Base-by-base conservation (phyloP, 257 asterid species). In the Gentiana straminea region DNA sequence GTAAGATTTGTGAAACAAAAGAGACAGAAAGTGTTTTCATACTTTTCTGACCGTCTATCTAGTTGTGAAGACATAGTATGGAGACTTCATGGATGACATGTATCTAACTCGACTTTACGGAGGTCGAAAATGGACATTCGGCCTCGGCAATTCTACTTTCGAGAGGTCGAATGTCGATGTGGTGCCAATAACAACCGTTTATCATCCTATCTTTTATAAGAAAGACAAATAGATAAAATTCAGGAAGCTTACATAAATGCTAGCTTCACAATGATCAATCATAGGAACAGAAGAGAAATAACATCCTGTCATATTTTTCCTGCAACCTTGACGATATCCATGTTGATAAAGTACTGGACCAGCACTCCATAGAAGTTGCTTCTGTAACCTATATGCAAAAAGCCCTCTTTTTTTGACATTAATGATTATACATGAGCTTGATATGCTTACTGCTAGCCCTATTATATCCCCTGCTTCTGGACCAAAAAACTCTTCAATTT, bases 201-300 rank as follows among this genome's bases (percentile, higher is more conserved):
- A 24, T 24, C 24, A 24, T 24, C 24, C 24, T 24, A 24, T 24
- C 55, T 39, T 10, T 59, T 7, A 44, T 5, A 34, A 5, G 32
- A 35, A 36, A 59, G 47, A 57, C 33, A n/a, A 5, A 13, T 4
- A 45, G 13, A 4, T 5, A 46, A 58, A 48, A 66, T 47, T 15
- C 3, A 6, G 8, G 52, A 55, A 57, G n/a, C 84, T 72, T 73
- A 91, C 98, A 52, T 81, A 91, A 52, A 87, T 69, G 64, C 84
- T 83, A 60, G 95, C 90, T 75, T 92, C 98, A 70, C 98, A 92
- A 24, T 92, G 95, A 81, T 88, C 97, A 55, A 88, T 78, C 58
- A 82, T 83, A 11, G 98, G 97, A 1, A 13, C 64, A 10, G 97
- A 81, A 54, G 79, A 67, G 59, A 87, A 88, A 73, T 79, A 83